These are phyloP conservation scores for Fusarium torreyae DNA, from an alignment of 2,329 filamentous ascomycete species.

Conservation along the genomic window DNA sequence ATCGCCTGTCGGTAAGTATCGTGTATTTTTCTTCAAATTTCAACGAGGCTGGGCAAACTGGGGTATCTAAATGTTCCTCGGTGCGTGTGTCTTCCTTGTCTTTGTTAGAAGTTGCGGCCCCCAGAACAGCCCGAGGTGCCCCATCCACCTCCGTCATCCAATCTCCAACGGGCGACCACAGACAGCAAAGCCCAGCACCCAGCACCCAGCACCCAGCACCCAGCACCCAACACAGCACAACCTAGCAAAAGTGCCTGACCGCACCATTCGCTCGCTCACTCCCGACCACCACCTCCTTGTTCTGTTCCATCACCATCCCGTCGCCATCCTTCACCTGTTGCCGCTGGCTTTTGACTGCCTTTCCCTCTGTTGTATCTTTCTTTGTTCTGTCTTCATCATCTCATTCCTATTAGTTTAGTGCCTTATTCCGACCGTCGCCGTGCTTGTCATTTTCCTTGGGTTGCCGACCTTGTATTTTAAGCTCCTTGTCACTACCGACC, in stretches of 20 bases:
- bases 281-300: slow-evolving; percentile 42
- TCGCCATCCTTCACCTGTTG: slow-evolving; percentile 21
- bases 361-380: slow-evolving; percentile 13
- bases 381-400: slow-evolving; percentile 32
- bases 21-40: slow-evolving; percentile 16
- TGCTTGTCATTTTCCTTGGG: slow-evolving; percentile 8
- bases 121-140: slow-evolving; percentile 17
- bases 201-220: background rate
- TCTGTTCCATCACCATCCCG: slow-evolving; percentile 35
- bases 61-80: slow-evolving; percentile 26
- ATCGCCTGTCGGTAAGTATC: background rate
- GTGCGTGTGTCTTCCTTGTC: slow-evolving; percentile 32
- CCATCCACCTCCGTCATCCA: slow-evolving; percentile 42
- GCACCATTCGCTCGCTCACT: slow-evolving; percentile 43
- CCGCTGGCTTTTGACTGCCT: slow-evolving; percentile 15
- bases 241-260: slow-evolving; percentile 47
- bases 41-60: slow-evolving; percentile 35
- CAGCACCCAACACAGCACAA: slow-evolving; percentile 19
- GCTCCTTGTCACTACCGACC: slow-evolving; percentile 29
- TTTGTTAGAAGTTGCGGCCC: slow-evolving; percentile 13
- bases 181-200: slow-evolving; percentile 3
- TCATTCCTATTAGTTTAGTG: slow-evolving; percentile 26
- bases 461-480: slow-evolving; percentile 35
- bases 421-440: slow-evolving; percentile 9
- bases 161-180: slow-evolving; percentile 39